These are phyloP conservation scores for Rhypophila decipiens DNA, from an alignment of 495 filamentous ascomycete species.

Conservation along the genomic window DNA sequence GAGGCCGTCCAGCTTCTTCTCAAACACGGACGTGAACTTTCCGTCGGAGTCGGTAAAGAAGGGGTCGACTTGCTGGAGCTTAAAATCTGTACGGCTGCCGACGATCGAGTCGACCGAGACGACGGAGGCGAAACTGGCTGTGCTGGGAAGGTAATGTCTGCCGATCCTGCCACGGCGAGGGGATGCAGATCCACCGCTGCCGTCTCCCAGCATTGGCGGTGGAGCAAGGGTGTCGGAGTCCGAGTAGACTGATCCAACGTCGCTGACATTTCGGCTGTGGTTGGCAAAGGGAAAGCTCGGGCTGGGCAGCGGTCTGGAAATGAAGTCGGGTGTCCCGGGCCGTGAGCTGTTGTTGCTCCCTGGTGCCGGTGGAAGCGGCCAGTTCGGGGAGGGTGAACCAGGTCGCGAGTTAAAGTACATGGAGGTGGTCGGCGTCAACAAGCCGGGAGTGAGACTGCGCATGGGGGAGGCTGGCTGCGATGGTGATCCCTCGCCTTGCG, in stretches of 20 bases:
- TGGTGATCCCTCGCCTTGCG: neutral
- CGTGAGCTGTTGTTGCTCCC: neutral
- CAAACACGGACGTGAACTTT: constrained; percentile 46
- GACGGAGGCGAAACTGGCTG: constrained; percentile 4
- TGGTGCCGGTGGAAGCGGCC: constrained; percentile 4
- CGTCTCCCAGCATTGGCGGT: constrained; percentile 2
- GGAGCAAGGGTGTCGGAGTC: constrained; percentile 6
- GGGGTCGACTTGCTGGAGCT: constrained; percentile 55
- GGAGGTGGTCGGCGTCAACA: neutral
- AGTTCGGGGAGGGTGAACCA: neutral
- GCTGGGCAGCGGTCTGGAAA: neutral
- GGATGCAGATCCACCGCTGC: neutral
- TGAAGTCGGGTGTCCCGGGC: neutral
- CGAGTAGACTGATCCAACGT: constrained; percentile 5
- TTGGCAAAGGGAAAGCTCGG: constrained; percentile 1
- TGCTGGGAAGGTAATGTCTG: neutral
- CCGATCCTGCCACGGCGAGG: neutral
- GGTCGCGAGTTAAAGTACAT: constrained; percentile 1
- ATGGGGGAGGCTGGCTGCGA: neutral
- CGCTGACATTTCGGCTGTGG: constrained; percentile 2
- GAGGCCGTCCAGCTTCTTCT: constrained; percentile 44
- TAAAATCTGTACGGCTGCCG: constrained; percentile 9
- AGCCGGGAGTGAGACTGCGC: constrained; percentile 1
- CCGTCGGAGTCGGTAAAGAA: constrained; percentile 56
- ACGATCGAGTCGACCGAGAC: constrained; percentile 8